Percentiles rank a stretch among this genome's conserved stretches.
Evolutionary conservation across 176 grass and related monocot genomes (phyloP).

Genomic region (Triticum monococcum): DNA sequence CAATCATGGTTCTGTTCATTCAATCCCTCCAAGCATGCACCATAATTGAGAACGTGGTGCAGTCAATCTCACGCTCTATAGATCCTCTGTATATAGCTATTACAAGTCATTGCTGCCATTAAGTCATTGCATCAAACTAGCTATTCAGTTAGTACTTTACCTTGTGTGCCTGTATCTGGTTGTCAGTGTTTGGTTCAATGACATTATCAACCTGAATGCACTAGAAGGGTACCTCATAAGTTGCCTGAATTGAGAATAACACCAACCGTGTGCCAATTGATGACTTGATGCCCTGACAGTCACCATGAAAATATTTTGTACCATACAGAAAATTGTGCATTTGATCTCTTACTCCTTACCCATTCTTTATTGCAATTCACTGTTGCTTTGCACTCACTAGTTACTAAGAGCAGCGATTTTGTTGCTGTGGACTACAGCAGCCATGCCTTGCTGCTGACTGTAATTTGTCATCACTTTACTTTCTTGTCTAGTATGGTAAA

Average conservation of each 20-base stretch:
- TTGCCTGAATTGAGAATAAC: conserved; percentile 4
- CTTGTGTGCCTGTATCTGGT: neutral
- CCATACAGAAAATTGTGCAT: neutral
- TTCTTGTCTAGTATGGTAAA: neutral
- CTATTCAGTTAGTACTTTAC: conserved; percentile 22
- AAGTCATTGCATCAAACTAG: conserved; percentile 9
- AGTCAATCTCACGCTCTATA: neutral
- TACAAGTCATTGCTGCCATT: neutral
- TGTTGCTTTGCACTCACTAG: neutral
- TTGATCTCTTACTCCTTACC: neutral
- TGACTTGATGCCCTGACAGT: neutral
- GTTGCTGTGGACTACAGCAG: neutral
- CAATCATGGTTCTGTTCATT: neutral
- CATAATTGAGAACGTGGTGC: neutral
- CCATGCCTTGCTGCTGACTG: neutral
- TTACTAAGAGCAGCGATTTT: neutral
- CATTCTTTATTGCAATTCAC: neutral
- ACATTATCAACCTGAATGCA: neutral
- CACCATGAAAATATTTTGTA: neutral
- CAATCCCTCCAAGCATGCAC: neutral
- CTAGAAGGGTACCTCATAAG: neutral
- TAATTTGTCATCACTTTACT: neutral
- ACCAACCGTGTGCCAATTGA: neutral
- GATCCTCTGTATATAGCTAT: neutral
- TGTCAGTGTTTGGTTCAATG: neutral